Base-by-base conservation (phyloP, 768 basidiomycete genomes). In the Baorangia bicolor region DNA sequence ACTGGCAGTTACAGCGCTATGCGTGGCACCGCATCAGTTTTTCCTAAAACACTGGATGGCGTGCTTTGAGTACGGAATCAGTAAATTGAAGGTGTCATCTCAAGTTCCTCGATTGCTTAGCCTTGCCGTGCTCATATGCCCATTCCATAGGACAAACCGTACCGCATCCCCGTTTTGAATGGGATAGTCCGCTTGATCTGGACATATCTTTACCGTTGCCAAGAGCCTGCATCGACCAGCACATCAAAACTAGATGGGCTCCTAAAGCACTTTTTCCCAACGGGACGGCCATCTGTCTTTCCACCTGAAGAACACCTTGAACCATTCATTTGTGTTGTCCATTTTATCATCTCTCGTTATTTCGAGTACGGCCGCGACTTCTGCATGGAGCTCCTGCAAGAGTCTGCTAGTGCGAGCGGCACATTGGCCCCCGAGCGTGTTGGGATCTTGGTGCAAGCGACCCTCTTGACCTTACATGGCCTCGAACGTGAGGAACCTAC, bases 191-290 rank as follows among this genome's bases (percentile, higher is more conserved):
- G 95, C 10, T 72, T 97, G 39, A 74, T 94, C 33, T 98, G 94
- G 95, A 92, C 94, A 2, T 98, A 97, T 70, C 77, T 97, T n/a
- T 95, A 92, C 67, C 87, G 95, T 16, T 95, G 93, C 66, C 86
- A 88, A 59, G 95, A 98, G 70, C 81, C 89, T 6, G 75, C 83
- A 2, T 90, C 94, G 0, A 87, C 90, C 3, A 86, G 85, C n/a
- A 83, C 85, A n/a, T 74, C 84, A 28, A 92, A 88, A 65, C 72
- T 98, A 38, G 94, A 97, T 58, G 74, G 72, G 1, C 64, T 95
- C 37, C 66, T 91, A 47, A 91, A 86, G 62, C 77, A 85, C 49
- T 87, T 95, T 70, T 92, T 94, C 67, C 92, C 94, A 6, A 66
- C 83, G 5, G 85, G 85, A 53, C 81, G 88, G 25, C 70, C 81